Evolutionary conservation across 352 stramenopile genomes (phyloP).

Genomic region (Globisporangium barbulae): DNA sequence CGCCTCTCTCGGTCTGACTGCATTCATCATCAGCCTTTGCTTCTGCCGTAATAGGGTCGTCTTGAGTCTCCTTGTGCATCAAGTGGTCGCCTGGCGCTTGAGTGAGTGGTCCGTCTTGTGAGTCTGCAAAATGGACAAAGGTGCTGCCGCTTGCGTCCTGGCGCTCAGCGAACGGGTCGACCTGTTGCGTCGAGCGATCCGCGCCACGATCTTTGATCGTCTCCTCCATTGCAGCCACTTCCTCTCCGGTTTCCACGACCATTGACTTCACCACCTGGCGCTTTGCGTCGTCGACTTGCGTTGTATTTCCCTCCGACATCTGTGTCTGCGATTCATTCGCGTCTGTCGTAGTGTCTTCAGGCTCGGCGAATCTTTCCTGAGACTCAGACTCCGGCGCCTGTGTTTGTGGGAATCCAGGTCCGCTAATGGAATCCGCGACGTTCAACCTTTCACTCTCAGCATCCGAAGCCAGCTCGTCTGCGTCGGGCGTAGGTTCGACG

Average conservation of each 20-base stretch:
- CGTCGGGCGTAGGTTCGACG: not conserved
- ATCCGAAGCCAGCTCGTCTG: not conserved
- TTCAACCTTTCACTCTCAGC: not conserved
- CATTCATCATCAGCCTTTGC: not conserved
- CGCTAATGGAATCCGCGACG: not conserved
- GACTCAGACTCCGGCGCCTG: slow-evolving; percentile 12
- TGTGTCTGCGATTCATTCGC: slow-evolving; percentile 10
- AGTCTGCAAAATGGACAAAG: not conserved
- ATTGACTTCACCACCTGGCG: not conserved
- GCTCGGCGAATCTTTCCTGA: slow-evolving; percentile 3
- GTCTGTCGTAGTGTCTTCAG: not conserved
- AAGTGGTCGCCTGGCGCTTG: not conserved
- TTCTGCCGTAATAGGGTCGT: not conserved
- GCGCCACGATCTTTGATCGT: not conserved
- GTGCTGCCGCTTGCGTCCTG: not conserved
- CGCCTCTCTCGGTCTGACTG: not conserved
- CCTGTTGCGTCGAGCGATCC: not conserved
- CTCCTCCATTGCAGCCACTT: not conserved
- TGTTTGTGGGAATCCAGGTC: slow-evolving; percentile 4
- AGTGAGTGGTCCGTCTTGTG: slow-evolving; percentile 1
- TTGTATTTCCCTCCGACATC: not conserved
- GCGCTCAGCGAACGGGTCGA: not conserved
- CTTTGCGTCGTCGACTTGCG: not conserved
- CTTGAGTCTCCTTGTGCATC: not conserved
- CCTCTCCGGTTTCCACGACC: not conserved